These are phyloP conservation scores for Spirogloea muscicola DNA, from an alignment of 139 green algal genomes.

Conservation along the genomic window DNA sequence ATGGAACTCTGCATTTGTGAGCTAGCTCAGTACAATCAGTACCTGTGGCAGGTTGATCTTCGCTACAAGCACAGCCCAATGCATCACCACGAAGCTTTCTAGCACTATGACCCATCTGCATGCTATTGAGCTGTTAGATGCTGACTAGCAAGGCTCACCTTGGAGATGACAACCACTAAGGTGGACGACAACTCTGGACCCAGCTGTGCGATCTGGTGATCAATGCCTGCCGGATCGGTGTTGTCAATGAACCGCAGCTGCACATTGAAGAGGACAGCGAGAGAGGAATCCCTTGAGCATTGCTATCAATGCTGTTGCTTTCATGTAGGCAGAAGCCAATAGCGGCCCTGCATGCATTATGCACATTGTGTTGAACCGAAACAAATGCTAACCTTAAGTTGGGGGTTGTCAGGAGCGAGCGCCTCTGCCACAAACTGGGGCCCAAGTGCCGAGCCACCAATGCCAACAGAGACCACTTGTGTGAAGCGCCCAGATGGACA, in stretches of 20 bases:
- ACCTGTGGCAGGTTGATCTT: too few species aligned
- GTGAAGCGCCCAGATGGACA: conserved; percentile 35
- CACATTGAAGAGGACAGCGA: not conserved
- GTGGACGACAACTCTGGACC: conserved; percentile 34
- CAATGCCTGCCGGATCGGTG: conserved; percentile 36
- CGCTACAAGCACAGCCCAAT: too few species aligned
- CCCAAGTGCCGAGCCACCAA: conserved; percentile 33
- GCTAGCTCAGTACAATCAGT: too few species aligned
- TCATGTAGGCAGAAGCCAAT: not conserved
- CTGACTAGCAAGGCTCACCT: too few species aligned
- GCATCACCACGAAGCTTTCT: too few species aligned
- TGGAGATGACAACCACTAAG: conserved; percentile 40
- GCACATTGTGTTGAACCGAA: not conserved
- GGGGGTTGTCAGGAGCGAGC: conserved; percentile 25
- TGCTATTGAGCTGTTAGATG: too few species aligned
- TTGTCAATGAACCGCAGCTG: conserved; percentile 42
- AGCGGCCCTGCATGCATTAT: not conserved
- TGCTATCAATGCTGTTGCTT: not conserved
- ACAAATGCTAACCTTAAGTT: conserved; percentile 22
- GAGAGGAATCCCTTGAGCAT: conserved; percentile 1
- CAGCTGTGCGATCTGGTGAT: conserved; percentile 26
- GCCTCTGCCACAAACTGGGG: conserved; percentile 39
- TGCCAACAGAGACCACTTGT: conserved; percentile 27
- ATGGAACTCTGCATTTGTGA: too few species aligned
- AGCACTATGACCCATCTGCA: too few species aligned